Evolutionary conservation across 106 monocot species (phyloP).

Genomic region (Dioscorea zingiberensis): DNA sequence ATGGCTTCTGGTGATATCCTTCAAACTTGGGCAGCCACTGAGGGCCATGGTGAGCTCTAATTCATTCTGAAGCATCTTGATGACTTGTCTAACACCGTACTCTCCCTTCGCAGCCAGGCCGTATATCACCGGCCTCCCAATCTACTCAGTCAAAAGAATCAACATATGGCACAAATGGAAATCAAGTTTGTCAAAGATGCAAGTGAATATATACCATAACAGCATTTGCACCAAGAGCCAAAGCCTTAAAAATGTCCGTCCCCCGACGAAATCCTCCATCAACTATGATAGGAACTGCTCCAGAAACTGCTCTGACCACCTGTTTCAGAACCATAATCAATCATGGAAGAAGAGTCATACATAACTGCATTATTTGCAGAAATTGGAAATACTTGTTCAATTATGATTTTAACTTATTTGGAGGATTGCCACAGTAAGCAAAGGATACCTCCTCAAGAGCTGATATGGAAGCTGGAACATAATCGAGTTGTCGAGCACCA

Average conservation of each 20-base stretch:
- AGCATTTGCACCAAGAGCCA: constrained; percentile 73
- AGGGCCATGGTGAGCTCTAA: constrained; percentile 69
- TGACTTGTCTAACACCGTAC: constrained; percentile 42
- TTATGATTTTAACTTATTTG: not conserved
- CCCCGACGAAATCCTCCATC: constrained; percentile 84
- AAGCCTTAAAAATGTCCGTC: constrained; percentile 82
- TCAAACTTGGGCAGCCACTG: constrained; percentile 38
- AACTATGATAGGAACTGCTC: constrained; percentile 68
- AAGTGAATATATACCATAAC: constrained; percentile 37
- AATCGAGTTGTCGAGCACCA: constrained; percentile 83
- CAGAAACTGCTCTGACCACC: constrained; percentile 67
- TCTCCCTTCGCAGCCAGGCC: constrained; percentile 61
- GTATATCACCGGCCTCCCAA: constrained; percentile 60
- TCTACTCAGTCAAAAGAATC: constrained; percentile 9
- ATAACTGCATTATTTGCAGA: too few relatives aligned
- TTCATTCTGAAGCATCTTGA: constrained; percentile 55
- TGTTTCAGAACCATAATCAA: constrained; percentile 6
- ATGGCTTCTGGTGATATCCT: constrained; percentile 58
- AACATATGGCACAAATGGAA: not conserved
- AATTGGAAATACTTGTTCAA: not conserved
- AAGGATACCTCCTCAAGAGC: constrained; percentile 72
- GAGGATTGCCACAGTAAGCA: not conserved
- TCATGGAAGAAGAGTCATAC: not conserved
- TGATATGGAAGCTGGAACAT: constrained; percentile 67
- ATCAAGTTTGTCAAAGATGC: not conserved